Base-by-base conservation (phyloP, 2,329 filamentous ascomycete genomes). In the Penicillium sp. region DNA sequence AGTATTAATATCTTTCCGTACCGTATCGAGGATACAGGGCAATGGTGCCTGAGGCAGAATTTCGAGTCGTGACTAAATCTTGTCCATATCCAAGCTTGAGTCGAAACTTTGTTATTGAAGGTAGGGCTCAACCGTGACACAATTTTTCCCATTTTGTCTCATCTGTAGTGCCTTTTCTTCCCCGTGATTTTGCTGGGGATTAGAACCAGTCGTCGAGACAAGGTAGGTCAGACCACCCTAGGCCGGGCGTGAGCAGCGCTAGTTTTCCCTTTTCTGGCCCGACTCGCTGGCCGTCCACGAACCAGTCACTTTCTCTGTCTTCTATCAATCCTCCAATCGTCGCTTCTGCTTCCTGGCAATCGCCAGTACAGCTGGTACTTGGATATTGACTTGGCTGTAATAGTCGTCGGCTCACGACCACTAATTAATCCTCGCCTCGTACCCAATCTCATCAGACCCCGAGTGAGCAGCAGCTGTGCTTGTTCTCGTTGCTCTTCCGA, bases 401-500 rank as follows among this genome's bases (percentile, higher is more conserved):
- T 57, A 47, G 35, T 41, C 52, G 35, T 56, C 35, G 46, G 23
- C 58, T 48, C 60, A 56, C 50, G 41, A 55, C 52, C 31, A 52
- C 52, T 56, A 56, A 50, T 51, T 29, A 47, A 47, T 59, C 44
- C 58, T 59, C 53, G 35, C 44, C 45, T 55, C 30, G 29, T 59
- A 53, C 38, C 48, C 60, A 52, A 61, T 48, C 52, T 46, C 53
- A 41, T 23, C 52, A 50, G 46, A 48, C n/a, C 56, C 38, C 60
- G 56, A 30, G 31, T 55, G 58, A 47, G 62, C 53, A 56, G 59
- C 53, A 52, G 56, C 52, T 53, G 51, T 60, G 56, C 47, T 63
- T 59, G 61, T 63, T 61, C 63, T 65, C 57, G 61, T 62, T 62
- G 49, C 58, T 66, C 59, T 66, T 67, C 65, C 65, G 65, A 66